Evolutionary conservation across 2,329 filamentous ascomycete genomes (phyloP).

Genomic region (Grosmannia huntii): DNA sequence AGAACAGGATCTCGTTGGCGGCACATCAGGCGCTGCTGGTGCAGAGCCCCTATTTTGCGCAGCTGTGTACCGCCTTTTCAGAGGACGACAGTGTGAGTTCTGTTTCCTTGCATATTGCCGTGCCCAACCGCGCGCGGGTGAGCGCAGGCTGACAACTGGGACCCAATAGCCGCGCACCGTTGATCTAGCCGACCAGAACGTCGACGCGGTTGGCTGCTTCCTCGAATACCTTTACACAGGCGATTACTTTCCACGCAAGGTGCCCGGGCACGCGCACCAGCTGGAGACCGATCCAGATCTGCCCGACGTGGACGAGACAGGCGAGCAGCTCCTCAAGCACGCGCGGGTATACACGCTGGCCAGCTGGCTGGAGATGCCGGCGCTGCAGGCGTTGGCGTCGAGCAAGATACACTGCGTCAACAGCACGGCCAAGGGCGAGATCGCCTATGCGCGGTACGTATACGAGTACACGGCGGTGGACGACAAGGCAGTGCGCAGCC

Average conservation of each 20-base stretch:
- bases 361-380: constrained; percentile 57
- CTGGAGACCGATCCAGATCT: constrained; percentile 57
- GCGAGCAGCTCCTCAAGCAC: constrained; percentile 74
- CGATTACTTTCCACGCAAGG: constrained; percentile 70
- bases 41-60: constrained; percentile 62
- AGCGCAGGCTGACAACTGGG: not conserved
- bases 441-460: constrained; percentile 81
- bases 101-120: too few relatives aligned
- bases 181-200: constrained; percentile 51
- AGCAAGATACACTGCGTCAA: constrained; percentile 88
- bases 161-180: constrained; percentile 47
- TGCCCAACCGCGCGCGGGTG: too few relatives aligned
- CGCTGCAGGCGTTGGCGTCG: constrained; percentile 64
- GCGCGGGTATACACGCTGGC: constrained; percentile 83
- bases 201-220: constrained; percentile 65
- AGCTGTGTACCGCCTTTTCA: constrained; percentile 47
- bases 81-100: constrained; percentile 41
- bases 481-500: constrained; percentile 63
- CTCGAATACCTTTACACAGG: constrained; percentile 75
- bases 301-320: constrained; percentile 60
- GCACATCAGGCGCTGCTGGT: constrained; percentile 69
- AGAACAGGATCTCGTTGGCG: constrained; percentile 46
- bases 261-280: constrained; percentile 43
- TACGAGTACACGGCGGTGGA: constrained; percentile 62
- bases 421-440: constrained; percentile 78